Base-by-base conservation (phyloP, 495 filamentous ascomycete species). In the Filosporella fistucella region DNA sequence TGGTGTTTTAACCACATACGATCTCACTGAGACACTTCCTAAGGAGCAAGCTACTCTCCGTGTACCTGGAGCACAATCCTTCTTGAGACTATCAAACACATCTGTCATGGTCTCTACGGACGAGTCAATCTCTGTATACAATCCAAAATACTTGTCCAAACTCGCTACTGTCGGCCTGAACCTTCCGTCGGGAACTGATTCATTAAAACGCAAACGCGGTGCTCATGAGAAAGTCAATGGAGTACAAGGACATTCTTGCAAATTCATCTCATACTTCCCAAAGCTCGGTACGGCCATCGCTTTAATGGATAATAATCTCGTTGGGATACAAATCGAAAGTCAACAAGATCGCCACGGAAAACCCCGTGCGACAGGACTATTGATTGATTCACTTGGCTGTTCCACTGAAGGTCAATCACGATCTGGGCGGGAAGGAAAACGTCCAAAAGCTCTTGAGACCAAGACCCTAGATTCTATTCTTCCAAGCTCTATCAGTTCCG, bases 371-470 rank as follows among this genome's bases (percentile, higher is more conserved):
- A 77, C 81, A 43, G 85, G 85, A 13, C 68, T 87, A 17, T 62
- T 89, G 22, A 81, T 86, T 20, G 81, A 88, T 56, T 82, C 85
- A 1, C 79, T 89, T 53, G 81, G 84, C 3, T 78, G 80, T n/a
- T 47, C 53, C 4, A 23, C 34, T 1, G 41, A 21, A 10, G 45
- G 34, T 13, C 51, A 58, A 25, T 12, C 17, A 6, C 44, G 49
- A 16, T n/a, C 45, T 13, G 32, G 9, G 18, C 24, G 41, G 12
- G 20, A 4, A 20, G 33, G 13, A 10, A 47, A 49, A 30, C 14
- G 32, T 9, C n/a, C 34, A 12, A 23, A 24, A 8, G 16, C 23
- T 11, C 18, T 42, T 9, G 47, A 45, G 8, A 30, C 47, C 3
- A 13, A 20, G 9, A 56, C 52, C 4, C 37, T 59, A 32, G 32